A percentile compares a stretch with the other conserved stretches of the same genome.
phyloP scores from a whole-genome alignment of 495 filamentous ascomycete species.

The Hypoxylon fragiforme region DNA sequence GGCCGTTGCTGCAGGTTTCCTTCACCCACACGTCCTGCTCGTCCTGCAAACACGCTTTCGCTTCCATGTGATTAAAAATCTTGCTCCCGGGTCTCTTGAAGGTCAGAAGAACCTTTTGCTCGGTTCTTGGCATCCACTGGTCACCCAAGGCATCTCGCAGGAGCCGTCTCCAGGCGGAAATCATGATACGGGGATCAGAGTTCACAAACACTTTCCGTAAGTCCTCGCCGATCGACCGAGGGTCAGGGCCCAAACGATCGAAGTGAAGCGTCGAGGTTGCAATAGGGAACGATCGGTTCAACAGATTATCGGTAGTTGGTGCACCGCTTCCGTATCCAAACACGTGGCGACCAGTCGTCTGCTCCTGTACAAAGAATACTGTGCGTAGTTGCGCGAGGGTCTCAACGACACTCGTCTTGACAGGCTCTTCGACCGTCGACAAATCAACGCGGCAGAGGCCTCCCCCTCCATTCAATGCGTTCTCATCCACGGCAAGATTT shows the following conservation, averaged over 20 bases:
- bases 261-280: neutral
- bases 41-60: neutral
- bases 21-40: slow-evolving; percentile 2
- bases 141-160: neutral
- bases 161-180: neutral
- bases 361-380: slow-evolving; percentile 17
- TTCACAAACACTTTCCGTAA: slow-evolving; percentile 12
- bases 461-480: neutral
- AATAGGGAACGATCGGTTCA: slow-evolving; percentile 15
- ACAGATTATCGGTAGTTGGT: neutral
- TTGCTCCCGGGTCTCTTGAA: neutral
- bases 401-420: slow-evolving; percentile 8
- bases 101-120: neutral
- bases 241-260: slow-evolving; percentile 13
- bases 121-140: neutral
- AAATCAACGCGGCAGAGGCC: neutral
- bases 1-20: neutral
- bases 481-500: slow-evolving; percentile 17
- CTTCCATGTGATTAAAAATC: neutral
- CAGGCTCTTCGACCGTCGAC: neutral
- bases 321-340: neutral
- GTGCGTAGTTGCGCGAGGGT: slow-evolving; percentile 11
- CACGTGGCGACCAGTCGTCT: slow-evolving; percentile 2
- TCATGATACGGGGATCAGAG: neutral
- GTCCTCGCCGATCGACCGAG: slow-evolving; percentile 11